Evolutionary conservation across 2,329 filamentous ascomycete species (phyloP).

Genomic region (Pleomassaria siparia): DNA sequence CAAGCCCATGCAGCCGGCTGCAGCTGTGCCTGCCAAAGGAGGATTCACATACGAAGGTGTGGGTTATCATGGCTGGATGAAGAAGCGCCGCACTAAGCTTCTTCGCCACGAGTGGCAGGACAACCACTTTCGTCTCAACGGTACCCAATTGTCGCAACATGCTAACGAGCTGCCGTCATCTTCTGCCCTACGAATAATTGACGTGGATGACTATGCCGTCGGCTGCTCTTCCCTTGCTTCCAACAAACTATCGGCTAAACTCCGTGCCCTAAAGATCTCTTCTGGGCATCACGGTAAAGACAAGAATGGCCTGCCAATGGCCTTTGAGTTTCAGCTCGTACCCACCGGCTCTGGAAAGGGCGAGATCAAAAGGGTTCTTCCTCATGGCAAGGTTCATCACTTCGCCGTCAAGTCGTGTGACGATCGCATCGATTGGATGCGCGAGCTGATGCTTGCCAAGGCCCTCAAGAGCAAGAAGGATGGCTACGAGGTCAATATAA

Average conservation of each 20-base stretch:
- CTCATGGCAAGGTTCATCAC: conserved; percentile 78
- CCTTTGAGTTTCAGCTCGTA: conserved; percentile 84
- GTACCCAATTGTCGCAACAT: conserved; percentile 65
- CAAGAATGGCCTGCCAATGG: conserved; percentile 61
- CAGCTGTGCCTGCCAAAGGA: conserved; percentile 36
- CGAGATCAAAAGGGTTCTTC: conserved; percentile 39
- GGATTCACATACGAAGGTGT: conserved; percentile 51
- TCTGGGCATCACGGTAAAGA: conserved; percentile 55
- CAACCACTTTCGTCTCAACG: conserved; percentile 81
- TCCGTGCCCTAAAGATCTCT: conserved; percentile 71
- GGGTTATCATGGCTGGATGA: conserved; percentile 84
- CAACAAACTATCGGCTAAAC: conserved; percentile 82
- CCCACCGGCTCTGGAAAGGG: conserved; percentile 60
- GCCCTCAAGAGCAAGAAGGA: conserved; percentile 81
- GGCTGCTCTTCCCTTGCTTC: conserved; percentile 77
- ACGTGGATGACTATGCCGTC: conserved; percentile 87
- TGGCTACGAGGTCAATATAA: conserved; percentile 79
- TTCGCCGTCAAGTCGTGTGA: conserved; percentile 87
- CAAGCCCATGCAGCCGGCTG: conserved; percentile 32
- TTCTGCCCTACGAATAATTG: conserved; percentile 75
- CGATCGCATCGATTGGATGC: conserved; percentile 96
- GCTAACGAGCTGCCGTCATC: conserved; percentile 53
- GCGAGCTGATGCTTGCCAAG: conserved; percentile 88
- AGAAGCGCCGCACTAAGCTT: conserved; percentile 87
- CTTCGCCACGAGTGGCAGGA: conserved; percentile 93